Base-by-base conservation (phyloP, 2,329 filamentous ascomycete genomes). In the Aspergillus puulaauensis region DNA sequence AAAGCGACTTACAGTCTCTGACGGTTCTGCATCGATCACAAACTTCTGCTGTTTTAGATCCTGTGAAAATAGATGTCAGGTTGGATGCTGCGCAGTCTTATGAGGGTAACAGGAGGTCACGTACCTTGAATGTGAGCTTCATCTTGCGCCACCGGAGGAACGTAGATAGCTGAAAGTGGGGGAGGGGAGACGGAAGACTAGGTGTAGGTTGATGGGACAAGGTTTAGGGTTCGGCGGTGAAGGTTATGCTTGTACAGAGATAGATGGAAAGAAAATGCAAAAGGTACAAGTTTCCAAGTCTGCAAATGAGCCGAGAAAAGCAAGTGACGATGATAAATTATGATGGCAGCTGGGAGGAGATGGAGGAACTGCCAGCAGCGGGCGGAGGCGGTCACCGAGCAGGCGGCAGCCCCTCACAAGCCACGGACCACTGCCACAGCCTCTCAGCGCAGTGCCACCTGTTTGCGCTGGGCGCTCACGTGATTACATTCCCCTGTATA, bases 1-100 rank as follows among this genome's bases (percentile, higher is more conserved):
- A 44, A 55, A 24, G 54, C 23, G 54, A 69, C 89, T 70, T 88
- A 97, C 93, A 76, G 91, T 90, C 75, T 97, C 93, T 65, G 90
- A 88, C 63, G 93, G 91, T 77, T 98, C 93, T 72, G 92, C 91
- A 68, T 98, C 93, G 82, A 99, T 90, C 72, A 88, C 87, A 80
- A 99, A 99, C 83, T 97, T 97, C 77, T 97, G 90, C 79, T 98
- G 95, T 83, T 97, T 98, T 72, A 99, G 85, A 82, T 99, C 95
- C 93, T 97, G 54, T 61, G 52, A 49, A 45, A 62, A 62, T 47
- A 45, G 52, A 57, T 60, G 39, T 43, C 46, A 46, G 14, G 60
- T 72, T 55, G 72, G 63, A 61, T 45, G 49, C 45, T 35, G 41
- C 14, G 15, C 17, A 8, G n/a, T n/a, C 12, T 23, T 35, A 14